Percentiles rank a stretch among this genome's conserved stretches.
Conservation (phyloP, 805 yeast species). For the Saturnispora sanitii region DNA sequence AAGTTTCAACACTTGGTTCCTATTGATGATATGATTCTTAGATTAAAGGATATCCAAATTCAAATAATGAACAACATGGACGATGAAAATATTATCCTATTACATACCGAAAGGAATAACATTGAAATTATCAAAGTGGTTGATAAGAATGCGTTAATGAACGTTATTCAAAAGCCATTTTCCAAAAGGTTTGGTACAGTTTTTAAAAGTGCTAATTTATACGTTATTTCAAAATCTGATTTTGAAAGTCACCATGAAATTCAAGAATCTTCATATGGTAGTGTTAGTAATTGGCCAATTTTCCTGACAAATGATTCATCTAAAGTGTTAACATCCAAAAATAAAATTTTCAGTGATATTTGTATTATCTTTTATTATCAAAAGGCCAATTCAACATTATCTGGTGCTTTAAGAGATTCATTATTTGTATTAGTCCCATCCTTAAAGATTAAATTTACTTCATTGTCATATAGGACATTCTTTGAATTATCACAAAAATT, state of each 20-base stretch:
- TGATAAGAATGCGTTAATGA: conserved; percentile 22
- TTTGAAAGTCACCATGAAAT: conserved; percentile 15
- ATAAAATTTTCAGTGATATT: conserved; percentile 52
- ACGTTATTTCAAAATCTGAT: conserved; percentile 49
- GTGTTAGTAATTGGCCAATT: conserved; percentile 70
- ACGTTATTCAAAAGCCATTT: conserved; percentile 26
- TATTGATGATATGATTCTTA: conserved; percentile 51
- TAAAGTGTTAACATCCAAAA: conserved; percentile 26
- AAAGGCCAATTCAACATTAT: conserved; percentile 34
- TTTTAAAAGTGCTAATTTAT: conserved; percentile 63
- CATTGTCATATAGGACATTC: conserved; percentile 60
- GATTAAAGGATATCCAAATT: conserved; percentile 72
- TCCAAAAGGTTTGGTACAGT: conserved; percentile 64
- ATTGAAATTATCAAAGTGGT: conserved; percentile 57
- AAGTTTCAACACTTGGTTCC: conserved; percentile 28
- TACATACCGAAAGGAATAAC: conserved; percentile 68
- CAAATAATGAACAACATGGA: conserved; percentile 50
- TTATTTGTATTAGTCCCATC: conserved; percentile 60
- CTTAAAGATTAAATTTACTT: conserved; percentile 57
- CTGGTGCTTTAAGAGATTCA: conserved; percentile 30
- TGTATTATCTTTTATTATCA: conserved; percentile 55
- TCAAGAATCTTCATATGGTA: conserved; percentile 45
- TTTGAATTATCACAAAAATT: conserved; percentile 55
- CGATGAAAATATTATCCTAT: conserved; percentile 49
- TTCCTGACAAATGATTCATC: conserved; percentile 59